Conservation (phyloP, 2,329 filamentous ascomycete species). For the Lecanicillium sp. region DNA sequence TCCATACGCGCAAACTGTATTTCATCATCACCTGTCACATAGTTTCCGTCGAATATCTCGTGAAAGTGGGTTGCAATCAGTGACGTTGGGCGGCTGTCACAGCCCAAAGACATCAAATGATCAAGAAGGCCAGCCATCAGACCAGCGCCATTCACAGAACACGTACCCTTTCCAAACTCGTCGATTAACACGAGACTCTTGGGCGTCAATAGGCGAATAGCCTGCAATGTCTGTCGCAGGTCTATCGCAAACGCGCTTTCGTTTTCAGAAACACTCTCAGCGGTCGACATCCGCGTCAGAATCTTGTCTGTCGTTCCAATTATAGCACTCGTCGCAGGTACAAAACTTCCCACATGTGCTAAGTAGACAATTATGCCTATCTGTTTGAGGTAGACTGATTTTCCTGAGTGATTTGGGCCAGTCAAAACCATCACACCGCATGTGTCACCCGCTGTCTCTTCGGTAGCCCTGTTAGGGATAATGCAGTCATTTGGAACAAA, state of each 20-base stretch:
- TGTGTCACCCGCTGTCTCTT: conserved; percentile 42
- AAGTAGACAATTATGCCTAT: conserved; percentile 85
- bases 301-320: conserved; percentile 92
- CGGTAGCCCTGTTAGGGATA: conserved; percentile 32
- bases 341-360: conserved; percentile 86
- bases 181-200: conserved; percentile 83
- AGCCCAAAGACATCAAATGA: conserved; percentile 42
- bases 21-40: conserved; percentile 40
- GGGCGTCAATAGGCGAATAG: conserved; percentile 65
- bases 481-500: conserved; percentile 78
- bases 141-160: conserved; percentile 48
- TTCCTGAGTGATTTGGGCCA: conserved; percentile 93
- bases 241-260: conserved; percentile 68
- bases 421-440: conserved; percentile 59
- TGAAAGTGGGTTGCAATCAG: conserved; percentile 57
- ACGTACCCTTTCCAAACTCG: conserved; percentile 71
- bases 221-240: conserved; percentile 75
- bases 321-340: conserved; percentile 68
- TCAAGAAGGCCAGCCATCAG: conserved; percentile 50
- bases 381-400: conserved; percentile 93
- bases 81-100: conserved; percentile 42
- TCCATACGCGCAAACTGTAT: conserved; percentile 66
- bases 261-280: conserved; percentile 51
- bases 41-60: conserved; percentile 63
- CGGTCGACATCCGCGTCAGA: conserved; percentile 73